Evolutionary conservation across 2,329 filamentous ascomycete species (phyloP), one percentile per base, ranked within the genome.

Genomic region (Rutstroemia sp.): DNA sequence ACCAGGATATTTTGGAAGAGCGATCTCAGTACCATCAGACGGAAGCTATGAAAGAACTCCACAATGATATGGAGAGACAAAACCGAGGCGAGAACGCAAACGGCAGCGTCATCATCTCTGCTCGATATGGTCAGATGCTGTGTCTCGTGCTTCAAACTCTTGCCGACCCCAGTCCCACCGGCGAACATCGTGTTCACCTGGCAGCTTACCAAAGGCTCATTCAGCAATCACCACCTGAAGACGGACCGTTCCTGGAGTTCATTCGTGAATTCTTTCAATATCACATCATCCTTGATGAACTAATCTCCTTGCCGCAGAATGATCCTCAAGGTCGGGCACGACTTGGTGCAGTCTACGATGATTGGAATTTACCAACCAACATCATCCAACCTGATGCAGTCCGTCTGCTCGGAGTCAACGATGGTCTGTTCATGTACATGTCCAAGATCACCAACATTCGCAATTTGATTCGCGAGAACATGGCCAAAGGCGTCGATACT

Each of bases 261-360:
- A 81, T 85, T 57, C 75, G 83, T 59, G 83, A 86, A 68, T 92
- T 95, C 72, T 92, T 95, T 70, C 87, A 91, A 68, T 95, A 94
- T 65, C 89, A 94, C 69, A 81, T 85, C 42, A 81, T 77, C 58
- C 81, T 81, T n/a, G 82, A 86, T 63, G 81, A 85, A 59, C 71
- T 86, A 1, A 73, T 86, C 51, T 77, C 75, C 75, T 16, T 73
- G 71, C 59, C 69, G 9, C 27, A 30, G 27, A 30, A 30, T 30
- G 27, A 30, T 30, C 27, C 27, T 5, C 45, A 70, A 66, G 23
- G 66, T 66, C 14, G 72, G 71, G 7, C 65, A 72, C n/a, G 61
- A 21, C 54, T 62, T 17, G 46, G 62, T 25, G 55, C 63, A 9
- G 51, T 56, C 6, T 51, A 51, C 5, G 57, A 65, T 36, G 61